phyloP scores from a whole-genome alignment of 73 alveolate species.

The Paramecium octaurelia region DNA sequence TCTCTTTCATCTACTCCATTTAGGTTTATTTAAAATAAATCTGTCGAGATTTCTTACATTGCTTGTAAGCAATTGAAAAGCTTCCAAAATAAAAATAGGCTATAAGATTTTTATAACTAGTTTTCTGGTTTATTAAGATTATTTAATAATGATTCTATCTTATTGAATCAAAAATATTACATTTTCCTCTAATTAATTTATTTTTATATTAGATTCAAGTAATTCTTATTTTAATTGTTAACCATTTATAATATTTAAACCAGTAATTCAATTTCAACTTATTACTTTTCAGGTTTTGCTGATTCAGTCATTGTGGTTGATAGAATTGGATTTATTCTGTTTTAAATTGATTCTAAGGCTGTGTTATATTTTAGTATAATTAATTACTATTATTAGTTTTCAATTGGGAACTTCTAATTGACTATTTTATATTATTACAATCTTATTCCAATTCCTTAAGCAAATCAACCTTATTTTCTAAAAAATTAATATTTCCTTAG shows the following conservation, averaged over 20 bases:
- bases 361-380: no score
- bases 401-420: not conserved
- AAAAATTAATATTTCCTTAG: no score
- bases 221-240: no score
- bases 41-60: not conserved
- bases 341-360: no score
- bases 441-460: not conserved
- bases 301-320: not conserved
- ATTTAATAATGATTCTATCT: not conserved
- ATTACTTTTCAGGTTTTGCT: not conserved
- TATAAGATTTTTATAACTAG: not conserved
- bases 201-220: no score
- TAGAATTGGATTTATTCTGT: no score
- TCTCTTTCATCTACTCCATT: not conserved
- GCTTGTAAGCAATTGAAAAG: not conserved
- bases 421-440: no score
- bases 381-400: no score
- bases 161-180: no score
- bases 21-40: not conserved
- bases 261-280: not conserved
- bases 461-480: not conserved
- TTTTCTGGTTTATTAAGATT: not conserved
- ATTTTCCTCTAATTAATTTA: no score
- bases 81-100: not conserved
- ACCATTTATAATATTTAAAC: no score